These are phyloP conservation scores for Pelagomonas calceolata DNA, from an alignment of 108 stramenopile species.

Conservation along the genomic window DNA sequence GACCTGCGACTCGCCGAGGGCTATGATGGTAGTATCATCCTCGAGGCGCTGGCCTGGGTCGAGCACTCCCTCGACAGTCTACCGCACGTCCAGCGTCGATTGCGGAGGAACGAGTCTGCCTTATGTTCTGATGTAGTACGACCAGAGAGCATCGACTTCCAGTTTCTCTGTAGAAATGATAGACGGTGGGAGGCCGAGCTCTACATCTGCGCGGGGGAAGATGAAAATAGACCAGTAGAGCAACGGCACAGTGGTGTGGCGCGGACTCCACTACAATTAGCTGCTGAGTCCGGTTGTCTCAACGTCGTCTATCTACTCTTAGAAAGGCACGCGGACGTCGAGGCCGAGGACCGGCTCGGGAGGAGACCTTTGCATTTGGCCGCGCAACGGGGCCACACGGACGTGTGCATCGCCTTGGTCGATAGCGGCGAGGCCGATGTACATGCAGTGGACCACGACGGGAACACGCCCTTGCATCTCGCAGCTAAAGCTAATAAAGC, in stretches of 20 bases:
- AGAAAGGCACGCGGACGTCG: slow-evolving; percentile 23
- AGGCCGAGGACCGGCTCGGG: slow-evolving; percentile 24
- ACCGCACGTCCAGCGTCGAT: slow-evolving; percentile 19
- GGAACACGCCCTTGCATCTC: slow-evolving; percentile 39
- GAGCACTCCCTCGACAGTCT: background rate
- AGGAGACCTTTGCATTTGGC: slow-evolving; percentile 37
- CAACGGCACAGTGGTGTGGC: slow-evolving; percentile 17
- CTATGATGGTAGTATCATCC: slow-evolving; percentile 31
- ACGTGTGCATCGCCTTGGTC: slow-evolving; percentile 21
- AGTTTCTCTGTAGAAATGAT: slow-evolving; percentile 22
- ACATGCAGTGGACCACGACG: slow-evolving; percentile 26
- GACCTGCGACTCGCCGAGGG: slow-evolving; percentile 28
- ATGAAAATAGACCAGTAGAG: slow-evolving; percentile 11
- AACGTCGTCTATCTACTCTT: slow-evolving; percentile 25
- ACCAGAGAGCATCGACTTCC: slow-evolving; percentile 34
- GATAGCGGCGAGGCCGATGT: slow-evolving; percentile 25
- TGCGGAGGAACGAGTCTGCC: slow-evolving; percentile 29
- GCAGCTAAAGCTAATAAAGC: slow-evolving; percentile 28
- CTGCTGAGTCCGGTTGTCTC: slow-evolving; percentile 26
- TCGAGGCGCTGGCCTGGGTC: slow-evolving; percentile 20
- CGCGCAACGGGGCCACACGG: slow-evolving; percentile 22
- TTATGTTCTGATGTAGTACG: slow-evolving; percentile 13
- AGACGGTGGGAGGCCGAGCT: slow-evolving; percentile 30
- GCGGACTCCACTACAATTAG: slow-evolving; percentile 22
- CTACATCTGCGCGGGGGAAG: slow-evolving; percentile 33